These are phyloP conservation scores for Talaromyces thailandensis DNA, from an alignment of 495 filamentous ascomycete species.

Conservation along the genomic window DNA sequence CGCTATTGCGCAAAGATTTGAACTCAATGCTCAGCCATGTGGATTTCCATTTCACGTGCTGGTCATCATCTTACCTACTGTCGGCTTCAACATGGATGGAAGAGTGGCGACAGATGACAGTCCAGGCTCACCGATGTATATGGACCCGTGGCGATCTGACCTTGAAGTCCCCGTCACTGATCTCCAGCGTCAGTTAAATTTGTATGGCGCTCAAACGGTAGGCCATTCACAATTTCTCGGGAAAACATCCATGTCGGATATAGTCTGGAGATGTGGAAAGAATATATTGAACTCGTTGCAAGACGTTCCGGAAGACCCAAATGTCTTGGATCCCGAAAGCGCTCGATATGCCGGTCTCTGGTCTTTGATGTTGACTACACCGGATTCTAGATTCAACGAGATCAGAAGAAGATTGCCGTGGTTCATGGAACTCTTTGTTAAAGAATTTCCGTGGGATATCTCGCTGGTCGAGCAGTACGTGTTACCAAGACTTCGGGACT, in stretches of 20 bases:
- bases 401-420: constrained; percentile 56
- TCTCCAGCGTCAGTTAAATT: constrained; percentile 49
- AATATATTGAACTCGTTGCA: constrained; percentile 66
- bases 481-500: constrained; percentile 42
- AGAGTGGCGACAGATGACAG: constrained; percentile 33
- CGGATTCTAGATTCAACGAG: constrained; percentile 37
- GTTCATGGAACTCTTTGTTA: constrained; percentile 57
- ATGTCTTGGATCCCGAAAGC: constrained; percentile 42
- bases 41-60: constrained; percentile 75
- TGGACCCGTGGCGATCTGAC: constrained; percentile 72
- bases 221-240: constrained; percentile 50
- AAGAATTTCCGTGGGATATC: constrained; percentile 51
- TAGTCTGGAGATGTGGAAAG: constrained; percentile 66
- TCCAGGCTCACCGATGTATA: constrained; percentile 54
- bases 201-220: constrained; percentile 47
- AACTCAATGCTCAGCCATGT: constrained; percentile 62
- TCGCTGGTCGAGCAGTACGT: constrained; percentile 58
- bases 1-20: constrained; percentile 53
- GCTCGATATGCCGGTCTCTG: constrained; percentile 72
- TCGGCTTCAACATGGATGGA: constrained; percentile 56
- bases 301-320: constrained; percentile 17
- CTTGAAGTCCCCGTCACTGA: constrained; percentile 52
- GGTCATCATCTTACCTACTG: constrained; percentile 54
- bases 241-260: constrained; percentile 49
- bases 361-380: constrained; percentile 58